Conservation (phyloP, 495 filamentous ascomycete species). For the Hypoxylon perforatum region DNA sequence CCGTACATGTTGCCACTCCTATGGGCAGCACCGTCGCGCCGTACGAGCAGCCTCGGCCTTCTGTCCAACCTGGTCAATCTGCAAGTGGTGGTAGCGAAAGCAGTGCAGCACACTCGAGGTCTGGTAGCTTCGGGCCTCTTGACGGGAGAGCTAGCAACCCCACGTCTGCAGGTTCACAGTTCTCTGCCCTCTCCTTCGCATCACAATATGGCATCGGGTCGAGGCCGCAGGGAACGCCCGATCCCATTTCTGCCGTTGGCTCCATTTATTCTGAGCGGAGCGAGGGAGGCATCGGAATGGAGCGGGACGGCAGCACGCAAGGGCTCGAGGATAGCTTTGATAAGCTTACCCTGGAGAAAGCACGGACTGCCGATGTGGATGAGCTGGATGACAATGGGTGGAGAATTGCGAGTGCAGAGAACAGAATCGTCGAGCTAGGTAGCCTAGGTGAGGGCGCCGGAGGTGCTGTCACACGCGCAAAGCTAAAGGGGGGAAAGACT, state of each 20-base stretch:
- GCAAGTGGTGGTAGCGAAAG: conserved; percentile 78
- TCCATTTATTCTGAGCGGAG: conserved; percentile 81
- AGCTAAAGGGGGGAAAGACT: conserved; percentile 88
- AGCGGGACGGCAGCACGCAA: conserved; percentile 76
- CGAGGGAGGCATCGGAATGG: conserved; percentile 73
- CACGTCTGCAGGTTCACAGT: conserved; percentile 83
- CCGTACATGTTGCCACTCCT: conserved; percentile 83
- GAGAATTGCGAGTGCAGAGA: conserved; percentile 89
- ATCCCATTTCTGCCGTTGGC: conserved; percentile 87
- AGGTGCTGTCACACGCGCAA: conserved; percentile 92
- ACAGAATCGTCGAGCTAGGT: conserved; percentile 86
- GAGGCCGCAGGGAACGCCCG: conserved; percentile 73
- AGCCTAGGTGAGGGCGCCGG: conserved; percentile 95
- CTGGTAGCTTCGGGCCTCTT: conserved; percentile 77
- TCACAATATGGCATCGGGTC: conserved; percentile 70
- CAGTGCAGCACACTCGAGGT: conserved; percentile 73
- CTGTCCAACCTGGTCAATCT: conserved; percentile 63
- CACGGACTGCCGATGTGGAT: conserved; percentile 84
- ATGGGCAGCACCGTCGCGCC: conserved; percentile 79
- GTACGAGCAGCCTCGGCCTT: conserved; percentile 61
- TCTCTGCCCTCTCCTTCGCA: conserved; percentile 79
- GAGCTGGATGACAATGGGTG: conserved; percentile 95
- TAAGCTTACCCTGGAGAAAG: conserved; percentile 80
- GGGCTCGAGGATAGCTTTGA: conserved; percentile 74
- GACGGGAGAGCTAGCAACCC: conserved; percentile 80